Percentiles rank a stretch among this genome's conserved stretches.
Conservation (phyloP, 1,284 basidiomycete genomes). For the Rhodotorula sp. region DNA sequence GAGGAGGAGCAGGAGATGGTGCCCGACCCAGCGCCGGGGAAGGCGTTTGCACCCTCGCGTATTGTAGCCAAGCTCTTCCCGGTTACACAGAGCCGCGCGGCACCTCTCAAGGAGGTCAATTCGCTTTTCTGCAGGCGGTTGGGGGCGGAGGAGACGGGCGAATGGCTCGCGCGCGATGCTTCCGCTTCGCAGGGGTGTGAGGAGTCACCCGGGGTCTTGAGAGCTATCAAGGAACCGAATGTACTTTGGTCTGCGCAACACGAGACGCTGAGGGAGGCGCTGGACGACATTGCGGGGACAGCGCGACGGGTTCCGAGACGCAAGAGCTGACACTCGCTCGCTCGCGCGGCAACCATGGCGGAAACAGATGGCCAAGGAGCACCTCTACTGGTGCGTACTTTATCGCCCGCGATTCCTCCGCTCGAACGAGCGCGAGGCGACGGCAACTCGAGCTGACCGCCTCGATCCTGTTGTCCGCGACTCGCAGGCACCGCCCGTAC, state of each 20-base stretch:
- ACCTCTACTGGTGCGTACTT: conserved; percentile 63
- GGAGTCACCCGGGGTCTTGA: too few species aligned
- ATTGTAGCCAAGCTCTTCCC: not conserved
- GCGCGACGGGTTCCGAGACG: not conserved
- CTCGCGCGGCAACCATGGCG: not conserved
- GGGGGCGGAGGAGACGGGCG: too few species aligned
- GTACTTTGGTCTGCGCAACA: too few species aligned
- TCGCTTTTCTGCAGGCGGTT: not conserved
- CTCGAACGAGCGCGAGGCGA: not conserved
- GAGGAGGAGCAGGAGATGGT: not conserved
- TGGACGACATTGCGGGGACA: conserved; percentile 7
- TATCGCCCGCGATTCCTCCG: too few species aligned
- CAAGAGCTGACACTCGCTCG: not conserved
- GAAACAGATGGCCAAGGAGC: conserved; percentile 70
- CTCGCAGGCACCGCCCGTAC: conserved; percentile 73
- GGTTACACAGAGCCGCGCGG: not conserved
- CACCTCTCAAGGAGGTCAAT: not conserved
- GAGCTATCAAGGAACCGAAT: too few species aligned
- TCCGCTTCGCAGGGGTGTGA: too few species aligned
- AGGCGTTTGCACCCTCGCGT: not conserved
- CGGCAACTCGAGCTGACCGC: not conserved
- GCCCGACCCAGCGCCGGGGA: not conserved
- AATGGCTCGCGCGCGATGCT: too few species aligned
- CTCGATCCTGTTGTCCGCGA: too few species aligned
- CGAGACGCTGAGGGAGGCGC: too few species aligned